phyloP scores from a whole-genome alignment of 805 yeast species.

The Tetrapisispora arboricola region DNA sequence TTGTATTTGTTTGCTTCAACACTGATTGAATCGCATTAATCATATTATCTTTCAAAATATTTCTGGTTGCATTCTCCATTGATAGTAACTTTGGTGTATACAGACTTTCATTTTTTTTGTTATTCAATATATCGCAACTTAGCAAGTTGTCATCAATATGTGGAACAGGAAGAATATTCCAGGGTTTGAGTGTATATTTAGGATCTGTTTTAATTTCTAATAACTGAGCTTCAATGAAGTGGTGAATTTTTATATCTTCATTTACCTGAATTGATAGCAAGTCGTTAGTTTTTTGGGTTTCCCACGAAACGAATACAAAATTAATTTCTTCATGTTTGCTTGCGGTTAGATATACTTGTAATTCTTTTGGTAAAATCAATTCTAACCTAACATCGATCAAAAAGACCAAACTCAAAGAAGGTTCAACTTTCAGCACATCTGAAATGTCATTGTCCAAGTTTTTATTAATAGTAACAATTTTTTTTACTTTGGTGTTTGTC shows the following conservation, averaged over 20 bases:
- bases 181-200: constrained; percentile 9
- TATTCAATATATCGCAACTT: constrained; percentile 15
- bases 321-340: not conserved
- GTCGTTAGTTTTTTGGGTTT: constrained; percentile 8
- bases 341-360: constrained; percentile 4
- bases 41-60: constrained; percentile 22
- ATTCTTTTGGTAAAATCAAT: constrained; percentile 9
- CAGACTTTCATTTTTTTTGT: constrained; percentile 18
- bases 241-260: constrained; percentile 6
- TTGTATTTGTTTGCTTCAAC: constrained; percentile 15
- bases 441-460: constrained; percentile 11
- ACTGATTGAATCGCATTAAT: constrained; percentile 16
- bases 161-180: constrained; percentile 22
- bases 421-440: constrained; percentile 6
- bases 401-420: constrained; percentile 14
- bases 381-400: constrained; percentile 22
- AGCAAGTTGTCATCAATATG: constrained; percentile 21
- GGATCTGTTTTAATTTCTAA: not conserved
- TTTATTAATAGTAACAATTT: constrained; percentile 18
- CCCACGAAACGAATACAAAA: constrained; percentile 14
- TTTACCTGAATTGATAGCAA: constrained; percentile 2
- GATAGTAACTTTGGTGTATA: constrained; percentile 16
- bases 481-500: constrained; percentile 18
- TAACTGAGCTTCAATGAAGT: constrained; percentile 18
- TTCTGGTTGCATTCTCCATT: constrained; percentile 18